Base-by-base conservation (phyloP, 225 moss, liverwort and hornwort species). In the Climacium dendroides region DNA sequence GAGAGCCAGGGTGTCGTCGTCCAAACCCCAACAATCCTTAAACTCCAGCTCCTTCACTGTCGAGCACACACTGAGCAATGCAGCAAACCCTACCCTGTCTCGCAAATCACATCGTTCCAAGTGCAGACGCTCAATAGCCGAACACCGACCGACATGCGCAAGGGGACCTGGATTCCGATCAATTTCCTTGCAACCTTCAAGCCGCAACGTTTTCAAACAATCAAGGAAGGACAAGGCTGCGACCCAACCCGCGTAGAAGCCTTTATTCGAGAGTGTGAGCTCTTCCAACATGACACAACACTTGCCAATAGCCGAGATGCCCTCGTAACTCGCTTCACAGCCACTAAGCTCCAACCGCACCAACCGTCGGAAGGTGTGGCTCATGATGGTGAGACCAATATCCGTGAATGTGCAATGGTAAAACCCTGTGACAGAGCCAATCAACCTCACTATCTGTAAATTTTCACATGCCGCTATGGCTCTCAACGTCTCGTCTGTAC, bases 21-120 rank as follows among this genome's bases (percentile, higher is more conserved):
- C 97, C 91, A 97, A 89, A 82, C 96, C 97, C 97, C 97, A 96
- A 54, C 97, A 97, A 87, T 97, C 96, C 90, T 96, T 94, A 66
- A 96, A 94, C 87, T 97, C 97, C 11, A 97, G 89, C 87, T 96
- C 96, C 85, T 90, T 95, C 16, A 95, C 86, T 58, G 84, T 88
- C 19, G 85, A 87, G 81, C 96, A 96, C 37, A 98, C 96, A 15
- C 89, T 88, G 50, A 98, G 92, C 86, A 98, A 89, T 23, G 95
- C 96, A 47, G 93, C 95, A 80, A 98, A 96, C 28, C 96, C 98
- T 67, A 82, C 92, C 26, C 95, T 91, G 86, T 96, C 98, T 73
- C 96, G 95, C 81, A 98, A 91, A 87, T 96, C 98, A 66, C 96
- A 98, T 85, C 98, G 96, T 52, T 94, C 96, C 73, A 98, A 90